Evolutionary conservation across 768 basidiomycete genomes (phyloP), one percentile per base, ranked within the genome.

Genomic region (Asterophora lycoperdoides): DNA sequence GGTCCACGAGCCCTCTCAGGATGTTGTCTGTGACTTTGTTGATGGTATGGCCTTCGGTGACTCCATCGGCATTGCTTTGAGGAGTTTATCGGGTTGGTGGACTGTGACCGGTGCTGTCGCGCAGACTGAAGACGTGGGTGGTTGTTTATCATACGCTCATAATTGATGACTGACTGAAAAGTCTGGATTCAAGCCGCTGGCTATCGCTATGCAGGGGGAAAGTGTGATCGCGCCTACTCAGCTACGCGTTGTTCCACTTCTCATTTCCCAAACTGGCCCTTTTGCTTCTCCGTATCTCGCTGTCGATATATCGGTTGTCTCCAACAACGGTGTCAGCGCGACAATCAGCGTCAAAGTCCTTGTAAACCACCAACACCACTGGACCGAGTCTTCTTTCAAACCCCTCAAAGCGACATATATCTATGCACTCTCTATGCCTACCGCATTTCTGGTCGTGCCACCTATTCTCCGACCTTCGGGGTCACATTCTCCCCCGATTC

Each of bases 31-130:
- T 30, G 81, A 92, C 63, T 83, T 93, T 54, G 70, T 93, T 1
- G 78, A 81, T 49, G 92, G 91, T 0, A 79, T 74, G 57, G 76
- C 87, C 0, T 87, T 92, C 59, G 92, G 92, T 2, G 64, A 80
- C 20, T 80, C 79, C 5, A 41, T 89, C 2, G 88, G 89, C 2
- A 53, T 93, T 2, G 84, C 77, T 1, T 48, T 89, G 13, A 75
- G 78, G 32, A 80, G 76, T 55, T 51, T 68, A 2, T 64, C 69
- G 13, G 73, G 71, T 13, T 80, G 77, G 76, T 86, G 84, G 81
- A 78, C 72, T 1, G 71, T 83, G 3, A 63, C 56, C 6, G 57
- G 53, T 23, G 57, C 64, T 35, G 48, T 45, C 8, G 34, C 62
- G 15, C 50, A 39, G n/a, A 49, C 54, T 13, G 42, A 47, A 13